Base-by-base conservation (phyloP, 192 early-diverging fungal genomes). In the Backusella mclennaniae region DNA sequence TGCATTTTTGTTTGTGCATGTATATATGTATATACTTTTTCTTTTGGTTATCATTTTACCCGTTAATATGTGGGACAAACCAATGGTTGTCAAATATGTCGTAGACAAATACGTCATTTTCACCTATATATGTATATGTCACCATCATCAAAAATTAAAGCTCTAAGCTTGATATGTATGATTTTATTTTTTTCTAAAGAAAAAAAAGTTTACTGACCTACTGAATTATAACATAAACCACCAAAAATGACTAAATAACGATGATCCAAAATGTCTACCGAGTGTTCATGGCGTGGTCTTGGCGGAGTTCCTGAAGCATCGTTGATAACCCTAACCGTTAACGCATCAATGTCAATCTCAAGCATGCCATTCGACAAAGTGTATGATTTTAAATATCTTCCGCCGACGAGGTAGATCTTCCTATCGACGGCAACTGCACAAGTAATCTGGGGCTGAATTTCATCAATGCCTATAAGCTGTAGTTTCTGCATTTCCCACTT, bases 61-160 rank as follows among this genome's bases (percentile, higher is more conserved):
- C 80, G 3, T 35, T 74, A 21, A 82, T 69, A 36, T 53, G 49
- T 29, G 80, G 80, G 15, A 73, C 72, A 49, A 82, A 41, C 80
- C 80, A 82, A 49, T 12, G 67, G 56, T 82, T 82, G n/a, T 59
- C 52, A 2, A 74, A 35, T 42, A 72, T 70, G 33, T 82, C 80
- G 67, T 78, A 82, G 23, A 77, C 66, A 66, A 82, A 82, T 49
- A 82, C 53, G 52, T 82, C 80, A 75, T 82, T 82, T 56, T 82
- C 80, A 35, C 80, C 80, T 82, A 66, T 26, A 59, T 14, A 49
- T 31, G 9, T 29, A 23, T 4, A 63, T 9, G 9, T 29, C 33
- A 11, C 11, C 23, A 49, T 49, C 26, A 29, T 63, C 56, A 63
- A 29, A 23, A 63, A 63, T 29, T 23, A 63, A 63, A 63, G 56